These are phyloP conservation scores for Phytophthora quininea DNA, from an alignment of 352 stramenopile genomes.

Conservation along the genomic window DNA sequence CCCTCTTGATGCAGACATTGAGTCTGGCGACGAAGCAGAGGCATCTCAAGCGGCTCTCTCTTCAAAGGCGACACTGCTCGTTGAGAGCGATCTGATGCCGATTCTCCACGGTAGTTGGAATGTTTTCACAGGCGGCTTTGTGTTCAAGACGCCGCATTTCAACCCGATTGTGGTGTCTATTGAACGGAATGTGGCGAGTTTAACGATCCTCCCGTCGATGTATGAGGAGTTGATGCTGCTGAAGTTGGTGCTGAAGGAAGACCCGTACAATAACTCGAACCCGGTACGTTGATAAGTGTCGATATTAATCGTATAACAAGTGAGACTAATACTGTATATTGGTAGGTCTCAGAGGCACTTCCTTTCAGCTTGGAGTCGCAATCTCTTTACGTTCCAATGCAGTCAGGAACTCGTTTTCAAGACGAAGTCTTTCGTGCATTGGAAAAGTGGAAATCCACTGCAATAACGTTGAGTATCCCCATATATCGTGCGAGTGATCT, in stretches of 20 bases:
- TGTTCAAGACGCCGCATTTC: slow-evolving; percentile 61
- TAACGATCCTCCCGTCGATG: slow-evolving; percentile 52
- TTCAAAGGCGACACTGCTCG: slow-evolving; percentile 47
- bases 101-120: slow-evolving; percentile 55
- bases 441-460: slow-evolving; percentile 58
- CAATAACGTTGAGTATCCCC: slow-evolving; percentile 46
- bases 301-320: neutral
- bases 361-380: slow-evolving; percentile 38
- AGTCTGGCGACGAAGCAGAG: slow-evolving; percentile 1
- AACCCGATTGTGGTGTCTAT: slow-evolving; percentile 75
- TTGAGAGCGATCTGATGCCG: slow-evolving; percentile 54
- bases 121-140: slow-evolving; percentile 60
- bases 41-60: slow-evolving; percentile 17
- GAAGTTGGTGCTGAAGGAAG: slow-evolving; percentile 52
- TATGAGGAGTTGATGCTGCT: slow-evolving; percentile 76
- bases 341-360: slow-evolving; percentile 45
- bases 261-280: slow-evolving; percentile 24
- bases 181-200: slow-evolving; percentile 52
- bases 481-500: slow-evolving; percentile 65
- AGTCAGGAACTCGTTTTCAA: slow-evolving; percentile 70
- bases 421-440: slow-evolving; percentile 64
- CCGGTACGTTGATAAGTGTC: slow-evolving; percentile 23
- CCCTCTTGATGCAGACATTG: slow-evolving; percentile 39
- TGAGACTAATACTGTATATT: slow-evolving; percentile 2
- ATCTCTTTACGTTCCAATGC: slow-evolving; percentile 55